A percentile compares a stretch with the other conserved stretches of the same genome.
Conservation (phyloP, 805 yeast species). For the Starmerella ratchasimensis region DNA sequence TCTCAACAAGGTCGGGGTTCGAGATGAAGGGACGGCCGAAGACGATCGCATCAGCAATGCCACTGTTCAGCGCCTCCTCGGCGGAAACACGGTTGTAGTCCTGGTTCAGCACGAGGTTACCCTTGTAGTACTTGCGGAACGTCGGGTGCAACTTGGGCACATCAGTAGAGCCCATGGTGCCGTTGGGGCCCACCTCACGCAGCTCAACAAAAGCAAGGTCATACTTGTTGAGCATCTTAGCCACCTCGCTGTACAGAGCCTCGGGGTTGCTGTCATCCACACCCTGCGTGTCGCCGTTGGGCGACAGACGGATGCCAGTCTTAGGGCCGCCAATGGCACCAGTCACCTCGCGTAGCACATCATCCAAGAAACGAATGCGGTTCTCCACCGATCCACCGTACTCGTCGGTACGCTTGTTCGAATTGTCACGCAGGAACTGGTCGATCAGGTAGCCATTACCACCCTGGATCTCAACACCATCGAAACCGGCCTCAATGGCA, state of each 20-base stretch:
- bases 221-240: conserved; percentile 24
- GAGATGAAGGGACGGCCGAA: conserved; percentile 39
- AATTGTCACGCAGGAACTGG: conserved; percentile 34
- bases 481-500: conserved; percentile 42
- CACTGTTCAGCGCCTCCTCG: conserved; percentile 9
- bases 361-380: conserved; percentile 37
- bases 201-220: conserved; percentile 34
- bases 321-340: conserved; percentile 40
- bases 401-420: conserved; percentile 43
- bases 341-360: conserved; percentile 38
- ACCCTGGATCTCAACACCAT: conserved; percentile 51
- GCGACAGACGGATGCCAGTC: conserved; percentile 33
- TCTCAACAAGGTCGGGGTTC: conserved; percentile 41
- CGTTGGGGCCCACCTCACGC: conserved; percentile 34
- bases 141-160: conserved; percentile 36
- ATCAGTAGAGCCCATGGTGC: conserved; percentile 9
- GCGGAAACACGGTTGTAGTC: conserved; percentile 17
- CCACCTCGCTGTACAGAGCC: conserved; percentile 25
- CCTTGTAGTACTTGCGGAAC: conserved; percentile 42
- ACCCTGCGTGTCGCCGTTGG: conserved; percentile 21
- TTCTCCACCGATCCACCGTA: conserved; percentile 44
- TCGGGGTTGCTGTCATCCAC: conserved; percentile 23
- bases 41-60: conserved; percentile 24
- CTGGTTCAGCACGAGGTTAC: conserved; percentile 28
- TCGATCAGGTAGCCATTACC: conserved; percentile 49